Evolutionary conservation across 129 eudicot genomes (phyloP).

Genomic region (Erigeron canadensis): DNA sequence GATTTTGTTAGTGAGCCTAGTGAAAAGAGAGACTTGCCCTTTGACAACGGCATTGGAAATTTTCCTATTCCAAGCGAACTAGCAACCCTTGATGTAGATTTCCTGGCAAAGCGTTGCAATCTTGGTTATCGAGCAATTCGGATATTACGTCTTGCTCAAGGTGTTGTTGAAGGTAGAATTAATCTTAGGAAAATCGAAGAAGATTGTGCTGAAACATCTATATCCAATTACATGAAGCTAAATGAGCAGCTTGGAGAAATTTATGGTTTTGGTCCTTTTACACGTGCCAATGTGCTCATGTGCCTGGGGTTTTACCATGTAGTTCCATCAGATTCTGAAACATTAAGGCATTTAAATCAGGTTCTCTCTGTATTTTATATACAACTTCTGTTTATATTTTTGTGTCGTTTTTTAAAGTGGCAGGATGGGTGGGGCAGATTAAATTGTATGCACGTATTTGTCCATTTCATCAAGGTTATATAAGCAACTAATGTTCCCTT

Average conservation of each 20-base stretch:
- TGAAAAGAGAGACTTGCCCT: constrained; percentile 21
- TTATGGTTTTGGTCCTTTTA: constrained; percentile 84
- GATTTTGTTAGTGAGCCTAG: constrained; percentile 20
- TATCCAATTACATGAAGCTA: constrained; percentile 53
- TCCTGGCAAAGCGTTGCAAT: constrained; percentile 62
- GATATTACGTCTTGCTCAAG: constrained; percentile 66
- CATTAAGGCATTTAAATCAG: constrained; percentile 85
- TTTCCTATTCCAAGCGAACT: constrained; percentile 77
- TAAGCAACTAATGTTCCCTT: too few species aligned
- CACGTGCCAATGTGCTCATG: constrained; percentile 88
- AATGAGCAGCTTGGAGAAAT: constrained; percentile 62
- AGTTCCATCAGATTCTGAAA: constrained; percentile 88
- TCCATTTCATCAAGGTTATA: too few species aligned
- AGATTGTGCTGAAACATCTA: constrained; percentile 40
- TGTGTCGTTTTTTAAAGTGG: constrained; percentile 1
- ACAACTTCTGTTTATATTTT: neutral
- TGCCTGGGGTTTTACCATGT: constrained; percentile 95
- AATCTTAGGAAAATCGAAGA: constrained; percentile 59
- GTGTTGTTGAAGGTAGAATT: constrained; percentile 65
- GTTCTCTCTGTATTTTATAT: constrained; percentile 29
- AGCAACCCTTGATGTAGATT: constrained; percentile 56
- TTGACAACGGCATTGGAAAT: constrained; percentile 41
- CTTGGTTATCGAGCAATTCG: constrained; percentile 93
- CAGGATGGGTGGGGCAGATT: neutral
- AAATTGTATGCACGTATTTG: too few species aligned